Base-by-base conservation (phyloP, 768 basidiomycete genomes). In the Tricholoma bakamatsutake region DNA sequence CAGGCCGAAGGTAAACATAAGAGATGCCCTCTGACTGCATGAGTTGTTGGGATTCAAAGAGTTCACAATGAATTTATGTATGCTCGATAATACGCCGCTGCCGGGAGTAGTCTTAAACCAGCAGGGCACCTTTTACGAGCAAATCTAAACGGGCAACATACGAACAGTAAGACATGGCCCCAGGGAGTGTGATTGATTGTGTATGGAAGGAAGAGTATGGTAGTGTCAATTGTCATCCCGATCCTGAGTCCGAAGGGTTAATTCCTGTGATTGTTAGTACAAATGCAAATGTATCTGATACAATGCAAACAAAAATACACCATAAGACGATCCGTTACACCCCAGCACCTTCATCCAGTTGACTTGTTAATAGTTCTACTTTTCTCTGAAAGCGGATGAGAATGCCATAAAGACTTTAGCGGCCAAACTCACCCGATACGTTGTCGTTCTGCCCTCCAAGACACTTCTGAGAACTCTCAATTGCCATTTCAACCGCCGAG, bases 111-210 rank as follows among this genome's bases (percentile, higher is more conserved):
- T 64, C 77, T 87, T 76, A 66, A 58, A 73, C 80, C 82, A 79
- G 79, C 62, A 72, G 67, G 85, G 87, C 85, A 89, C 87, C 87
- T 88, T 85, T 33, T 84, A 83, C 80, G 75, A 86, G 88, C 88
- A 80, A 65, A 50, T 17, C 30, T 27, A 34, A 42, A 24, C 48
- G 46, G 46, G 30, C 17, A 47, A 37, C 35, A 52, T 10, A 40
- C 31, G 39, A 15, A 11, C 18, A 47, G 9, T 37, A 13, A 50
- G 27, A 31, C 37, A n/a, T 18, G 27, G 45, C 6, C 10, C 10
- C 13, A 11, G 27, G 28, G 45, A 24, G 40, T 43, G 9, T 9
- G 28, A 54, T 40, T 9, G 28, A 54, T 40, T 48, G 40, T 35
- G 5, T 10, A 53, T 39, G 33, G 47, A 46, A 28, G 17, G 7